These are phyloP conservation scores for Ceratobasidium sp. DNA, from an alignment of 1,284 basidiomycete species.

Conservation along the genomic window DNA sequence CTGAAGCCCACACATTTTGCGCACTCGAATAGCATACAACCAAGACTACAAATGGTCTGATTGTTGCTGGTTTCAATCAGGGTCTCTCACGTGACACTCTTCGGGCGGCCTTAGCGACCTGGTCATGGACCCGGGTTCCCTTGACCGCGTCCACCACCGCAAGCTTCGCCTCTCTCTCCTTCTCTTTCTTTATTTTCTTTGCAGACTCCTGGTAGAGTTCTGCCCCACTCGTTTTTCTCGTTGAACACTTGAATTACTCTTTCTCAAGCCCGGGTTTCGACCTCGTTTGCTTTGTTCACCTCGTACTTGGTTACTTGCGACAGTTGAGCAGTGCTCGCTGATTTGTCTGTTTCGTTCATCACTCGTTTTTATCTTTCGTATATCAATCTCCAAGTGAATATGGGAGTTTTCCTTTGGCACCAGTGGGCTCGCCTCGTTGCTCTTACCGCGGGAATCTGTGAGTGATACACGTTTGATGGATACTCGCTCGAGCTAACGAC, in stretches of 20 bases:
- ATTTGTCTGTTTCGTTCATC: slow-evolving; percentile 50
- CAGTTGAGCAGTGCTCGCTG: slow-evolving; percentile 38
- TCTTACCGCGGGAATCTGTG: slow-evolving; percentile 80
- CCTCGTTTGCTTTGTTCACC: slow-evolving; percentile 5
- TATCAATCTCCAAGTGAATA: slow-evolving; percentile 54
- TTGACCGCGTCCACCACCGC: slow-evolving; percentile 44
- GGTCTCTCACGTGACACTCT: slow-evolving; percentile 25
- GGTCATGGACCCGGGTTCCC: slow-evolving; percentile 16
- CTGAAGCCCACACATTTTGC: not conserved
- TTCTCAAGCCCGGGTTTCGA: slow-evolving; percentile 32
- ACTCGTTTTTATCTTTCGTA: slow-evolving; percentile 50
- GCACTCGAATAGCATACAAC: not conserved
- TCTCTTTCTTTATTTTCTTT: slow-evolving; percentile 42
- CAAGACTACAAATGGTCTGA: slow-evolving; percentile 8
- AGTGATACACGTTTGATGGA: slow-evolving; percentile 57
- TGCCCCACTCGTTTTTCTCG: slow-evolving; percentile 39
- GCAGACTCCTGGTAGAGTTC: slow-evolving; percentile 50
- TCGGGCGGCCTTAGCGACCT: slow-evolving; percentile 24
- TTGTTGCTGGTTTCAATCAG: slow-evolving; percentile 34
- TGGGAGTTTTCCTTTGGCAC: slow-evolving; percentile 89
- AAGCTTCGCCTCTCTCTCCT: slow-evolving; percentile 39
- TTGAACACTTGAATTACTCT: not conserved
- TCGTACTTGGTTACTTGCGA: slow-evolving; percentile 22
- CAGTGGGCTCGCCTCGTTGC: slow-evolving; percentile 80
- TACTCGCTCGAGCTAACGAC: slow-evolving; percentile 31